Conservation (phyloP, 345 rosid species). For the Eucalyptus albens region DNA sequence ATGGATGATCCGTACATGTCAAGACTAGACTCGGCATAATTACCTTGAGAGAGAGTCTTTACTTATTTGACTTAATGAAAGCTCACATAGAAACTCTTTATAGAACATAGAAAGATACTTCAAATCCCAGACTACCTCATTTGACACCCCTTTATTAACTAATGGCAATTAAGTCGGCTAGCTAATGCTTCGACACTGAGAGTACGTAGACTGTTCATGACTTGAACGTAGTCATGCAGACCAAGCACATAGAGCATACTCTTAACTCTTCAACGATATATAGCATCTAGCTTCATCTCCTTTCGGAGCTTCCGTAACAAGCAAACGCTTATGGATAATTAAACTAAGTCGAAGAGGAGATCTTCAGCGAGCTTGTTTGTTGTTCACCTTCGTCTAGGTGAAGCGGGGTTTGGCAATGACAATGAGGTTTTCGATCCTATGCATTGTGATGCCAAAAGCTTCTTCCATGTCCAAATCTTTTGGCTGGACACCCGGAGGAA, state of each 20-base stretch:
- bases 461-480: constrained; percentile 23
- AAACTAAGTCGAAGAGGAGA: background rate
- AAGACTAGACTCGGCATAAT: background rate
- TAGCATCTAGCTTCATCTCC: background rate
- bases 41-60: background rate
- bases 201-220: background rate
- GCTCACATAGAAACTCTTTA: no score
- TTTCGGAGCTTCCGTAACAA: background rate
- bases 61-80: no score
- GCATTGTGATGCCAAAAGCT: constrained; percentile 19
- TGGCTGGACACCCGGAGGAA: constrained; percentile 17
- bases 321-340: background rate
- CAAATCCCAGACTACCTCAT: no score
- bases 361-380: background rate
- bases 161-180: background rate
- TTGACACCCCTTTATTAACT: no score
- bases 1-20: background rate
- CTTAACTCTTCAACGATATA: background rate
- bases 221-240: background rate
- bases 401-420: constrained; percentile 13
- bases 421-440: background rate
- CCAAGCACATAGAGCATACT: background rate
- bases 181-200: background rate
- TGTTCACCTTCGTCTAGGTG: background rate
- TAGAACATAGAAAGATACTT: background rate